Evolutionary conservation across 176 grass and related monocot species (phyloP).

Genomic region (Triticum urartu): DNA sequence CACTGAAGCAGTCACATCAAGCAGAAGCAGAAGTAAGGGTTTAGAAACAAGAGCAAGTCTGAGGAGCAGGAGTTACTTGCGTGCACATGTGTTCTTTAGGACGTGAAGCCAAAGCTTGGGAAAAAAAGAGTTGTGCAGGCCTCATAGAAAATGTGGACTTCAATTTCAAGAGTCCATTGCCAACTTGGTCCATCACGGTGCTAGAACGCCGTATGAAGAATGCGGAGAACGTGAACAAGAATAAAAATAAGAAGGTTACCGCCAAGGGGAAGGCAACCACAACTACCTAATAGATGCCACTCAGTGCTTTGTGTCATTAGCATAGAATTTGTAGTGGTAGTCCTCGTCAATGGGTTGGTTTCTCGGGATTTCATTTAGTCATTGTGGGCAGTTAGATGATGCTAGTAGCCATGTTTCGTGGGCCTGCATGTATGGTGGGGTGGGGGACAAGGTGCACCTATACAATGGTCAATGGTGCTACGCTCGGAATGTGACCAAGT

Average conservation of each 20-base stretch:
- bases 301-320: neutral
- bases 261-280: neutral
- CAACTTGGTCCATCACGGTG: neutral
- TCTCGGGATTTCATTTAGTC: neutral
- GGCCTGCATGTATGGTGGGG: neutral
- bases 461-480: neutral
- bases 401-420: neutral
- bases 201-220: neutral
- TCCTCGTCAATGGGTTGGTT: neutral
- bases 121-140: neutral
- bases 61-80: neutral
- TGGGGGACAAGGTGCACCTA: neutral
- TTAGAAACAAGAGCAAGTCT: neutral
- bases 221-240: neutral
- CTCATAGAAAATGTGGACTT: neutral
- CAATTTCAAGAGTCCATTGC: neutral
- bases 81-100: neutral
- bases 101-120: neutral
- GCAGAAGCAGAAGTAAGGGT: neutral
- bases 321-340: neutral
- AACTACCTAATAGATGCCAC: neutral
- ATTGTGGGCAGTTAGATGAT: neutral
- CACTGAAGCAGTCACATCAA: neutral
- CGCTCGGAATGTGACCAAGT: neutral
- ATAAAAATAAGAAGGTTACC: neutral